Conservation (phyloP, 371 early-diverging fungal genomes). For the Blakeslea trispora region DNA sequence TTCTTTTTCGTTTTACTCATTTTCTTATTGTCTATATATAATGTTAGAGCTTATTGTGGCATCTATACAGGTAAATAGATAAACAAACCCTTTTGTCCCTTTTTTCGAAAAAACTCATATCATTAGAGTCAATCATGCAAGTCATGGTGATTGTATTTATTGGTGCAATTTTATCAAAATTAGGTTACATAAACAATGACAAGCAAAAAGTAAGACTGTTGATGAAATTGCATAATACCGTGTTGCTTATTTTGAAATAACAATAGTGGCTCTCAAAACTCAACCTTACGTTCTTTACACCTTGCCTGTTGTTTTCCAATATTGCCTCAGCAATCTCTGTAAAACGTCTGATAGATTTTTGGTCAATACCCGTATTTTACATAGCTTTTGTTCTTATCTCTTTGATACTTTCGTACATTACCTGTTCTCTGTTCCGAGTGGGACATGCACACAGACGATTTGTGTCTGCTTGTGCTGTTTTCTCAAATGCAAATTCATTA, state of each 20-base stretch:
- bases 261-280: conserved; percentile 65
- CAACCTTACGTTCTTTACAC: conserved; percentile 68
- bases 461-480: conserved; percentile 66
- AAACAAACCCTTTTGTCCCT: no score
- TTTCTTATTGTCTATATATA: neutral
- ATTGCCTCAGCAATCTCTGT: conserved; percentile 65
- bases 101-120: neutral
- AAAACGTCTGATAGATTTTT: conserved; percentile 60
- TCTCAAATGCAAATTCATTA: conserved; percentile 73
- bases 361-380: conserved; percentile 75
- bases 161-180: conserved; percentile 50
- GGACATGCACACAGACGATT: conserved; percentile 53
- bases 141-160: conserved; percentile 58
- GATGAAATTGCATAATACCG: neutral
- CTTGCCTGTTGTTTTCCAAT: conserved; percentile 66
- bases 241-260: neutral
- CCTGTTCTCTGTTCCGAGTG: conserved; percentile 51
- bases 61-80: conserved; percentile 21
- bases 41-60: conserved; percentile 25
- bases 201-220: conserved; percentile 54
- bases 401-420: conserved; percentile 25
- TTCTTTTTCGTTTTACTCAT: conserved; percentile 1
- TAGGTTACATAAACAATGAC: conserved; percentile 51
- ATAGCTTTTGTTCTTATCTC: conserved; percentile 39
- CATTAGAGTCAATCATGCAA: conserved; percentile 56